Conservation (phyloP, 2,329 filamentous ascomycete species). For the Fusarium falciforme region DNA sequence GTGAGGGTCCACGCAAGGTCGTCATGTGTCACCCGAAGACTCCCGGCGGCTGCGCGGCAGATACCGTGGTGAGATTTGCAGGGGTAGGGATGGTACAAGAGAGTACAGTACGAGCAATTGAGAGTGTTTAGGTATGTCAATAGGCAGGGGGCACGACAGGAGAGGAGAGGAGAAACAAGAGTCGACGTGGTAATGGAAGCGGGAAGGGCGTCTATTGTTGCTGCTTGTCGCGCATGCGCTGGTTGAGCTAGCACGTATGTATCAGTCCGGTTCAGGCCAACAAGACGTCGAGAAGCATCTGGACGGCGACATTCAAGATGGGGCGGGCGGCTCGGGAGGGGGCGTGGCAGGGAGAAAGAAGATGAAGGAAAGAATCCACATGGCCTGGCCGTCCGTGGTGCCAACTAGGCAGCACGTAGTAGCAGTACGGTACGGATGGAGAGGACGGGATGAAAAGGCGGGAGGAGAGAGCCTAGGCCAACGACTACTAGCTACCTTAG, state of each 20-base stretch:
- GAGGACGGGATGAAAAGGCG: neutral
- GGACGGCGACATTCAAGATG: neutral
- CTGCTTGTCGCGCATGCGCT: neutral
- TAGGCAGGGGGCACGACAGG: neutral
- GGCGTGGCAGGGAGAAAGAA: neutral
- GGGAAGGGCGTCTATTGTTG: constrained; percentile 22
- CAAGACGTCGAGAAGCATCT: neutral
- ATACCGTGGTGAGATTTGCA: constrained; percentile 25
- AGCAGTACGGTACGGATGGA: neutral
- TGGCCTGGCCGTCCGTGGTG: neutral
- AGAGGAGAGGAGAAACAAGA: neutral
- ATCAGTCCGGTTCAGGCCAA: neutral
- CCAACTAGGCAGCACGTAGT: neutral
- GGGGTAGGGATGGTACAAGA: constrained; percentile 5
- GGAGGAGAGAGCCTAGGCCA: neutral
- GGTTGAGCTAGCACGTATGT: neutral
- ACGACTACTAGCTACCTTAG: neutral
- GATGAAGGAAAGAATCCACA: neutral
- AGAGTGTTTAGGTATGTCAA: neutral
- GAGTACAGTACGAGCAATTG: constrained; percentile 15
- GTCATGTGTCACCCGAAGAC: constrained; percentile 34
- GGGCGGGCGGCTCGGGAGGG: neutral
- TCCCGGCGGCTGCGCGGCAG: constrained; percentile 27
- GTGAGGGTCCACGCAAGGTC: constrained; percentile 17
- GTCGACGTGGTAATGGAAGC: constrained; percentile 12